Evolutionary conservation across 2,329 filamentous ascomycete genomes (phyloP).

Genomic region (Ophiosphaerella narmari): DNA sequence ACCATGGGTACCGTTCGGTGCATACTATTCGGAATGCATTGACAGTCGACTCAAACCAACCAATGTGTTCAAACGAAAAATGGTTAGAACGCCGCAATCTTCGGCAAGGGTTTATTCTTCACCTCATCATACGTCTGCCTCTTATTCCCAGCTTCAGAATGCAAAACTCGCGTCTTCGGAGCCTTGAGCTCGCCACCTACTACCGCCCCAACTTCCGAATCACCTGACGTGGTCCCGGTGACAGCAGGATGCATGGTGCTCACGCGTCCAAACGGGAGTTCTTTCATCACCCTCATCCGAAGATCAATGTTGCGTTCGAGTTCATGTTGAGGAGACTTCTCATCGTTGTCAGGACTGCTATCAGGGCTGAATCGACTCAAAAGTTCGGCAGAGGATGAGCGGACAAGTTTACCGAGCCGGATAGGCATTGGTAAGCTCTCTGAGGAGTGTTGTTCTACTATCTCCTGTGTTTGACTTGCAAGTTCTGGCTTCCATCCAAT

Average conservation of each 20-base stretch:
- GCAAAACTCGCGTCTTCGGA: conserved; percentile 1
- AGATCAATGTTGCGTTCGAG: conserved; percentile 18
- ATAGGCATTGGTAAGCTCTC: background rate
- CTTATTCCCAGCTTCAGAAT: conserved; percentile 2
- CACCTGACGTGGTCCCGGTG: conserved; percentile 1
- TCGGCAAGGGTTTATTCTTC: conserved; percentile 37
- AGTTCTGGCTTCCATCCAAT: conserved; percentile 26
- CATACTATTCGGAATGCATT: no score
- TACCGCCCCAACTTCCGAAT: conserved; percentile 8
- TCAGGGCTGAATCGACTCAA: conserved; percentile 25
- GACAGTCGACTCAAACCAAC: no score
- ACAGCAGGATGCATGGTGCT: background rate
- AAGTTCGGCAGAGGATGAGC: conserved; percentile 21
- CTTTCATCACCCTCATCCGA: conserved; percentile 5
- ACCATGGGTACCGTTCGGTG: no score
- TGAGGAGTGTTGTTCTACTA: background rate
- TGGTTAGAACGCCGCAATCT: conserved; percentile 25
- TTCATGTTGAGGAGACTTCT: conserved; percentile 4
- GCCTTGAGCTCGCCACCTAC: conserved; percentile 10
- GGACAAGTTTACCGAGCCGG: conserved; percentile 3
- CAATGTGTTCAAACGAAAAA: background rate
- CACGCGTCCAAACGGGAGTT: conserved; percentile 12
- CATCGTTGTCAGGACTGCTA: conserved; percentile 21
- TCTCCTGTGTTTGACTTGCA: background rate
- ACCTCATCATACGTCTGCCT: conserved; percentile 23